phyloP scores from a whole-genome alignment of 2,329 filamentous ascomycete genomes.

The Botrytis hyacinthi region DNA sequence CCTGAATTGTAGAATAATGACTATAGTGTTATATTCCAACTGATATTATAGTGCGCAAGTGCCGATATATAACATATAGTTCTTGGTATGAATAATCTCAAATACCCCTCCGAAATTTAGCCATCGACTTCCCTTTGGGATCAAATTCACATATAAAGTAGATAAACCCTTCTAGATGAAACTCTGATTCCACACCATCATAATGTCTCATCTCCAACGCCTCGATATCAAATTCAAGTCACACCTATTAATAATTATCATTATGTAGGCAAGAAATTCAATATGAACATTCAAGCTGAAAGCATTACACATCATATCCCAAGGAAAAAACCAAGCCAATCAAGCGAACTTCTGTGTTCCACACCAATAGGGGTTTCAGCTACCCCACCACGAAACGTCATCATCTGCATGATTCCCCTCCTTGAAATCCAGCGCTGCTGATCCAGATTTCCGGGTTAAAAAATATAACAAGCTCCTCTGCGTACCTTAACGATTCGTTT shows the following conservation, averaged over 20 bases:
- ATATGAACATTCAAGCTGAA: background rate
- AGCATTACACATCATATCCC: background rate
- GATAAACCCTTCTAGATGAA: background rate
- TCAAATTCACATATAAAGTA: background rate
- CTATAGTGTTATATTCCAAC: too few relatives aligned
- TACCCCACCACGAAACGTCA: constrained; percentile 16
- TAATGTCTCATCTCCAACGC: background rate
- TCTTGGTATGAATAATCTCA: background rate
- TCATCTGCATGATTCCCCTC: constrained; percentile 14
- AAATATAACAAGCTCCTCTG: background rate
- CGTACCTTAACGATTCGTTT: background rate
- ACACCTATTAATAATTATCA: background rate
- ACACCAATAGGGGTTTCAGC: constrained; percentile 6
- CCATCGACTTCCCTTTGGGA: background rate
- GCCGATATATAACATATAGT: too few relatives aligned
- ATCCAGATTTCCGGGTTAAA: background rate
- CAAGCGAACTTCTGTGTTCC: background rate
- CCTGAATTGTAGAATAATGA: too few relatives aligned
- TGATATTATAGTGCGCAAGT: too few relatives aligned
- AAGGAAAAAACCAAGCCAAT: background rate
- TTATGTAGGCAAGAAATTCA: background rate
- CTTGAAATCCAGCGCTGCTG: background rate
- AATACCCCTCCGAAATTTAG: background rate
- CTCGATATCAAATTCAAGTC: background rate
- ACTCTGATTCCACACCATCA: background rate